A percentile compares a stretch with the other conserved stretches of the same genome.
These are phyloP conservation scores for Monosporozyma solicola DNA, from an alignment of 805 yeast species.

Conservation along the genomic window DNA sequence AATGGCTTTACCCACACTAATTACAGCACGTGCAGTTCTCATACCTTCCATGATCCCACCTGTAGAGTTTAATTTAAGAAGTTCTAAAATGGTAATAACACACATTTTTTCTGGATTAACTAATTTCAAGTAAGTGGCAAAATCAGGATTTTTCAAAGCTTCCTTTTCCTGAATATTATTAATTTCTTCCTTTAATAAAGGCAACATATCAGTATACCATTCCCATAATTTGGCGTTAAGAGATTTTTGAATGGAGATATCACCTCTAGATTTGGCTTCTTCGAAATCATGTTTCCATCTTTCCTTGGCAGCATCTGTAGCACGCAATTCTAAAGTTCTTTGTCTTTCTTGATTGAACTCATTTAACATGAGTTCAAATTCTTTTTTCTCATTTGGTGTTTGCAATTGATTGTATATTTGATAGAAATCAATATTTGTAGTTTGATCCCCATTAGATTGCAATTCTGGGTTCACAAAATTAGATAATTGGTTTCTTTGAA, in stretches of 20 bases:
- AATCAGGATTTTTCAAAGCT: slow-evolving; percentile 35
- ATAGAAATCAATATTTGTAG: slow-evolving; percentile 22
- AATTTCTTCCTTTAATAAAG: slow-evolving; percentile 60
- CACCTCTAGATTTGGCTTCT: slow-evolving; percentile 51
- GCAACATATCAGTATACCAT: slow-evolving; percentile 73
- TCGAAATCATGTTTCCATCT: slow-evolving; percentile 85
- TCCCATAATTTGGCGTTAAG: slow-evolving; percentile 70
- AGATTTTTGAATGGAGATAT: slow-evolving; percentile 43
- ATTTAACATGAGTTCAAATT: slow-evolving; percentile 62
- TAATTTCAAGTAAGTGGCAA: slow-evolving; percentile 71
- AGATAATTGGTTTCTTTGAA: slow-evolving; percentile 25
- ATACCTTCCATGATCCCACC: slow-evolving; percentile 74
- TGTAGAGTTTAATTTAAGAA: slow-evolving; percentile 63
- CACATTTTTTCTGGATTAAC: slow-evolving; percentile 73
- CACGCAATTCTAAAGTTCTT: slow-evolving; percentile 58
- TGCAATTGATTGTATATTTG: slow-evolving; percentile 15
- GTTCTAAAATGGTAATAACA: slow-evolving; percentile 75
- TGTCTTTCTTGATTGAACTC: slow-evolving; percentile 70
- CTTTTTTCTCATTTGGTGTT: slow-evolving; percentile 40
- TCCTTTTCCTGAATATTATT: slow-evolving; percentile 41
- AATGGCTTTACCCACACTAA: slow-evolving; percentile 73
- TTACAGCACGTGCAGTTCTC: slow-evolving; percentile 73
- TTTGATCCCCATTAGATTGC: slow-evolving; percentile 15
- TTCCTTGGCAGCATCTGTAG: slow-evolving; percentile 76
- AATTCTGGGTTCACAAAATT: slow-evolving; percentile 26